Percentiles rank a stretch among this genome's conserved stretches.
These are phyloP conservation scores for Takakia lepidozioides DNA, from an alignment of 225 moss, liverwort and hornwort genomes.

Conservation along the genomic window DNA sequence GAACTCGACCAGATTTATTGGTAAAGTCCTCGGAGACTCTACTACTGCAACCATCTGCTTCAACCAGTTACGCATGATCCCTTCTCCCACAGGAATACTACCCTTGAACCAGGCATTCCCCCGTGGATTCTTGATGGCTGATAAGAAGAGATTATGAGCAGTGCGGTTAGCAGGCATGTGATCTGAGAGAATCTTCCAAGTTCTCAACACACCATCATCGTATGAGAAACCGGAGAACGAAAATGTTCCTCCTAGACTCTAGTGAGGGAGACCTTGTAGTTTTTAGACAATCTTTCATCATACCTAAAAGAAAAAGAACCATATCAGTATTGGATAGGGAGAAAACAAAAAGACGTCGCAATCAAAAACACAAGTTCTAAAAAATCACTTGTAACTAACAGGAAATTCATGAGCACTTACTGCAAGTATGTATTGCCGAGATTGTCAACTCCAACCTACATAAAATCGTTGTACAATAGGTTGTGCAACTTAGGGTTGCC, in stretches of 20 bases:
- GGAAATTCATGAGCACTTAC: neutral
- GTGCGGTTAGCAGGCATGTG: neutral
- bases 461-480: neutral
- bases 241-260: neutral
- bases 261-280: neutral
- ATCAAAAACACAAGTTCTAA: neutral
- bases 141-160: neutral
- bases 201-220: neutral
- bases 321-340: neutral
- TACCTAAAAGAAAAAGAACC: neutral
- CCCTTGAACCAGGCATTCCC: neutral
- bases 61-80: neutral
- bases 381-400: neutral
- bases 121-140: neutral
- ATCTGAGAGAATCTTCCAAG: neutral
- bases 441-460: neutral
- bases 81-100: neutral
- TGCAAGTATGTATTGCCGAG: neutral
- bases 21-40: neutral
- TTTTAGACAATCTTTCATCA: neutral
- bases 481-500: neutral
- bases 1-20: neutral
- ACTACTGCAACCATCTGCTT: neutral
- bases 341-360: neutral
- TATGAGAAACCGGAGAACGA: neutral